phyloP scores from a whole-genome alignment of 2,329 filamentous ascomycete species.

The Simplicillium aogashimaense region DNA sequence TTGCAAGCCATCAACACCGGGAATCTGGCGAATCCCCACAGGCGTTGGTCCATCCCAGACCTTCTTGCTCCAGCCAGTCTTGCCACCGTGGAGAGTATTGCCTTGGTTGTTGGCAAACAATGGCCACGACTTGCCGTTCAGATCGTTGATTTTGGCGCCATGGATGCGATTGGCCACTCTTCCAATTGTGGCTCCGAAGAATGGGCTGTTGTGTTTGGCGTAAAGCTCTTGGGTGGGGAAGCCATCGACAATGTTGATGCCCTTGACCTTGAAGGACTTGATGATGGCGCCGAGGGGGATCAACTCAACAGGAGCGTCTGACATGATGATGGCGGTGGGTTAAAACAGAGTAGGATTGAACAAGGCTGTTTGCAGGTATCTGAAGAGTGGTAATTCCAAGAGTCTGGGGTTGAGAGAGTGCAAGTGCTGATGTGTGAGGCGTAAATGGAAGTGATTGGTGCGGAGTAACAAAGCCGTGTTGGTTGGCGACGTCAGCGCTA shows the following conservation, averaged over 20 bases:
- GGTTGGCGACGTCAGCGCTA: too few species aligned
- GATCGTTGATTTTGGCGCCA: constrained; percentile 55
- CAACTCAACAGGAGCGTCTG: constrained; percentile 49
- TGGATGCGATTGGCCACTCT: constrained; percentile 74
- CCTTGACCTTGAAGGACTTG: constrained; percentile 68
- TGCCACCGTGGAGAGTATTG: constrained; percentile 67
- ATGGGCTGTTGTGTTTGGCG: constrained; percentile 62
- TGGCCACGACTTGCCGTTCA: constrained; percentile 63
- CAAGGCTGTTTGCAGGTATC: too few species aligned
- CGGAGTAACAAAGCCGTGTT: too few species aligned
- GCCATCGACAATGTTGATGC: constrained; percentile 77
- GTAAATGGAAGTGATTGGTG: too few species aligned
- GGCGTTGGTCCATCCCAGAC: constrained; percentile 63
- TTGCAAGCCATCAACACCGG: constrained; percentile 38
- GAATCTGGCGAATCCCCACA: constrained; percentile 39
- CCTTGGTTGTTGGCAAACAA: constrained; percentile 67
- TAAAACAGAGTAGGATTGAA: neutral
- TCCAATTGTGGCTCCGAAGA: constrained; percentile 91
- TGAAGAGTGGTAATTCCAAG: too few species aligned
- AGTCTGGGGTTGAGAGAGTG: too few species aligned
- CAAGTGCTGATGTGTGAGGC: too few species aligned
- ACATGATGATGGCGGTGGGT: constrained; percentile 18
- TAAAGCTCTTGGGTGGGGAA: constrained; percentile 73
- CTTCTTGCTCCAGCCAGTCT: constrained; percentile 71
- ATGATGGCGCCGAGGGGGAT: constrained; percentile 71